Evolutionary conservation across 345 rosid species (phyloP).

Genomic region (Mallotus nudiflorus): DNA sequence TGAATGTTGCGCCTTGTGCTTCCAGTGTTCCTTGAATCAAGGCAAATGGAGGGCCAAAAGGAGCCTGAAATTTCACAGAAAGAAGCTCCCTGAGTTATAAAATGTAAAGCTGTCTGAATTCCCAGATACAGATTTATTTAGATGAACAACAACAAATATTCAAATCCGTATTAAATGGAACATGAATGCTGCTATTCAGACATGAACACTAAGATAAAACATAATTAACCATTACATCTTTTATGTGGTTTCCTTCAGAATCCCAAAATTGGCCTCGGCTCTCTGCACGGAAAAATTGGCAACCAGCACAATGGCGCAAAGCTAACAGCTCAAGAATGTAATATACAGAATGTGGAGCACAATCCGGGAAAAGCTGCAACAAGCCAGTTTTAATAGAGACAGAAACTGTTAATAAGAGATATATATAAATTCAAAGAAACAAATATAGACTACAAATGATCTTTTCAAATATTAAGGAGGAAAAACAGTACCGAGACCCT

Average conservation of each 20-base stretch:
- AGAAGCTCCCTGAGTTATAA: constrained; percentile 1
- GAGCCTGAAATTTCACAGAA: constrained; percentile 45
- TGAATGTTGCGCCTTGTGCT: constrained; percentile 66
- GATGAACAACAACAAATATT: no score
- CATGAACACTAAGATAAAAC: not conserved
- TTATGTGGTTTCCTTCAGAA: constrained; percentile 71
- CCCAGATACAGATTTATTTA: not conserved
- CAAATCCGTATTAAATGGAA: no score
- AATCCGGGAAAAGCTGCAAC: constrained; percentile 94
- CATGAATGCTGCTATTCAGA: no score
- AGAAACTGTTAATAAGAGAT: not conserved
- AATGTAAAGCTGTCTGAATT: not conserved
- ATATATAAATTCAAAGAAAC: not conserved
- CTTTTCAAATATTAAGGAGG: not conserved
- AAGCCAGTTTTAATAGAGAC: not conserved
- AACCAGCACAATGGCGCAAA: constrained; percentile 79
- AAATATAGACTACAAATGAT: not conserved
- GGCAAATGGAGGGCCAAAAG: constrained; percentile 90
- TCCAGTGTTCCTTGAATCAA: constrained; percentile 91
- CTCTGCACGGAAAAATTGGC: constrained; percentile 89
- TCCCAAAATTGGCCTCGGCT: constrained; percentile 78
- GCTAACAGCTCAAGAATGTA: constrained; percentile 80
- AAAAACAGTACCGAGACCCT: not conserved
- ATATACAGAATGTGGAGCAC: constrained; percentile 84
- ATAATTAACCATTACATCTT: constrained; percentile 45